A percentile compares a stretch with the other conserved stretches of the same genome.
Conservation (phyloP, 495 filamentous ascomycete genomes). For the Neurospora sp. region DNA sequence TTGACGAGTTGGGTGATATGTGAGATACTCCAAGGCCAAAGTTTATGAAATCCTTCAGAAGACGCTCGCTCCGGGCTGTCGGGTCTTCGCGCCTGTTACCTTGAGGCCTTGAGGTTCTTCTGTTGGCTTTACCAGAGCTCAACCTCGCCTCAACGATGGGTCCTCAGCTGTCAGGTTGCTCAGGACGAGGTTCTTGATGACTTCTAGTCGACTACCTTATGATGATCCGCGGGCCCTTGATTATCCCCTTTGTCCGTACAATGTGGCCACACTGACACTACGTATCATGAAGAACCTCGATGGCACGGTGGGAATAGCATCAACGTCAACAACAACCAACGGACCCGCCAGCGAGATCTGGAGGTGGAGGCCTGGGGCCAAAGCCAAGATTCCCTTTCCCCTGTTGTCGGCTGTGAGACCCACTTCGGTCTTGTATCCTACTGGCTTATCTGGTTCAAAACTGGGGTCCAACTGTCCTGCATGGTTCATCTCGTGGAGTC, state of each 20-base stretch:
- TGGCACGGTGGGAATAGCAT: background rate
- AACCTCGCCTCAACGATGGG: background rate
- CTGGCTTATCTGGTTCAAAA: constrained; percentile 9
- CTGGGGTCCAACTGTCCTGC: constrained; percentile 3
- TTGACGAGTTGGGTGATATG: background rate
- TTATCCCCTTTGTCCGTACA: background rate
- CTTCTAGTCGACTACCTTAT: background rate
- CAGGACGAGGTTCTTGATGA: background rate
- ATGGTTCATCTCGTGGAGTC: constrained; percentile 8
- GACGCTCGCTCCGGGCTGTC: no score
- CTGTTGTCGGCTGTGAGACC: background rate
- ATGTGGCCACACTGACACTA: background rate
- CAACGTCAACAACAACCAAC: background rate
- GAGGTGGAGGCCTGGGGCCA: background rate
- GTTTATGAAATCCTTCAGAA: background rate
- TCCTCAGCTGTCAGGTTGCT: background rate
- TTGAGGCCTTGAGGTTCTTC: background rate
- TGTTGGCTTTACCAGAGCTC: background rate
- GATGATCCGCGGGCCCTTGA: background rate
- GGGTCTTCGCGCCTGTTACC: background rate
- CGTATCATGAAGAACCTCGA: background rate
- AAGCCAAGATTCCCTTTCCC: background rate
- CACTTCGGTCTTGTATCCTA: constrained; percentile 16
- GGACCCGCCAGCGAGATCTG: background rate
- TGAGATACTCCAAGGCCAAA: background rate